Evolutionary conservation across 1,284 basidiomycete species (phyloP), one percentile per base, ranked within the genome.

Genomic region (Thelephora terrestris): DNA sequence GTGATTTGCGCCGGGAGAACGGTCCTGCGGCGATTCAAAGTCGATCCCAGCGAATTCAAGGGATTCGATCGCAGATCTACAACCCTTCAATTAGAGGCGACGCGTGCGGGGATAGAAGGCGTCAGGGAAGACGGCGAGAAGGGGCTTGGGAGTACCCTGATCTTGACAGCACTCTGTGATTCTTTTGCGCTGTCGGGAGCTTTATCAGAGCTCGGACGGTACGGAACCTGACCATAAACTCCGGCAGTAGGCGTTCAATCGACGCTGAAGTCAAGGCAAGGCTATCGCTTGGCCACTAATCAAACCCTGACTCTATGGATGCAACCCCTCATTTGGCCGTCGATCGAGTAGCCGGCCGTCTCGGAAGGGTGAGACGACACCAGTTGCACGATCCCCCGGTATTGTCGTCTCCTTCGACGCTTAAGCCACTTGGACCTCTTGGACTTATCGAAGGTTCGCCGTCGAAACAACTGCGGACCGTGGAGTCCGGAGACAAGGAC

Each of bases 21-120:
- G 17, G 81, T 99, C 53, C 81, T 99, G 7, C 95, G 99, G 67
- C 85, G 98, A 76, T 95, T 91, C 65, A 98, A 97, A 67, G 76
- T 92, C 55, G 90, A 93, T 60, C 90, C 90, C 3, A 71, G 69
- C 24, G 69, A 81, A 49, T 75, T 96, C 57, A 74, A 71, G 50
- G 74, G 74, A 29, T 82, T 96, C 58, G 93, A 94, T 61, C 75
- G 92, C 29, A 76, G 82, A 34, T 85, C 87, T 4, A 32, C 29
- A n/a, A 95, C 92, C 0, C 76, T 95, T 39, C 79, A 96, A 25
- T 74, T 96, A 21, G 79, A 85, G 61, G 89, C 86, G 3, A 76
- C 87, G 0, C 77, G 79, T 20, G 63, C 71, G 18, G 74, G 79
- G 44, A 87, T 81, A 2, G 83, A 85, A 53, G 64, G 62, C 4